Evolutionary conservation across 129 eudicot species (phyloP).

Genomic region (Centrapalus pauciflorus): DNA sequence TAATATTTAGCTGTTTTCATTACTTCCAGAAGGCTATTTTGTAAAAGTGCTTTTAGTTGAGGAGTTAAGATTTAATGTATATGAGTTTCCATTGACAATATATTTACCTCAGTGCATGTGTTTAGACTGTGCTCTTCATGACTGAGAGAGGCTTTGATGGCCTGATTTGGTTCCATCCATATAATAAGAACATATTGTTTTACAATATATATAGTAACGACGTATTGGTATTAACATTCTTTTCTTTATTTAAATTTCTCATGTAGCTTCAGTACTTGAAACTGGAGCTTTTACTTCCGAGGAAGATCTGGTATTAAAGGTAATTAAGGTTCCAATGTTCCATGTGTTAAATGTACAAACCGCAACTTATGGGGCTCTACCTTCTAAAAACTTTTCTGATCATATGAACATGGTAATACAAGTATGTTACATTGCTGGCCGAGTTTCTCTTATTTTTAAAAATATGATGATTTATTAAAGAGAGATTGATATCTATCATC

Average conservation of each 20-base stretch:
- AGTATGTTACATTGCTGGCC: too few relatives aligned
- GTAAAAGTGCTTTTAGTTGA: not conserved
- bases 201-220: not conserved
- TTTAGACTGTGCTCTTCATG: not conserved
- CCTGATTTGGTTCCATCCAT: not conserved
- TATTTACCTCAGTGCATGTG: not conserved
- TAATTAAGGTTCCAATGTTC: slow-evolving; percentile 16
- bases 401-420: not conserved
- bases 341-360: not conserved
- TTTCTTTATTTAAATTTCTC: slow-evolving; percentile 16
- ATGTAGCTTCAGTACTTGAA: slow-evolving; percentile 49
- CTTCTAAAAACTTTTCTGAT: not conserved
- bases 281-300: slow-evolving; percentile 49
- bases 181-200: not conserved
- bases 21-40: not conserved
- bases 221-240: not conserved
- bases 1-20: not conserved
- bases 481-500: not conserved
- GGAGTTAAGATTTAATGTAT: too few relatives aligned
- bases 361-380: not conserved
- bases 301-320: slow-evolving; percentile 65
- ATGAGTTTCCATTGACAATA: not conserved
- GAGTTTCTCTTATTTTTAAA: too few relatives aligned
- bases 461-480: not conserved
- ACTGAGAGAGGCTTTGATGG: slow-evolving; percentile 5